Conservation (phyloP, 1,139 yeast species). For the Zygoascus hellenicus region DNA sequence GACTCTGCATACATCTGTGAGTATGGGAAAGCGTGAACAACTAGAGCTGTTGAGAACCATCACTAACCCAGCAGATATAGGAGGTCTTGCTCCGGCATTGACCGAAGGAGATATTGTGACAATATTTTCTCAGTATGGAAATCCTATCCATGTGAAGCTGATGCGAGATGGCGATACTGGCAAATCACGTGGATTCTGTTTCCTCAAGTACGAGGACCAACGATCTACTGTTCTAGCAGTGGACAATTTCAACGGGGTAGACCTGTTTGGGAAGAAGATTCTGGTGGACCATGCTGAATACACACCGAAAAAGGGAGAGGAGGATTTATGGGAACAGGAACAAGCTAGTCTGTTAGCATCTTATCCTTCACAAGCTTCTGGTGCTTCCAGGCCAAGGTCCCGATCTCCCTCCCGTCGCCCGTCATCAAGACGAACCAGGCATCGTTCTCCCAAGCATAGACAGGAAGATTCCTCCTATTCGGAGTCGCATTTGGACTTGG, state of each 20-base stretch:
- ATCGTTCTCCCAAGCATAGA: slow-evolving; percentile 1
- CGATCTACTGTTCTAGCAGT: slow-evolving; percentile 79
- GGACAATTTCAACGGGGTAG: slow-evolving; percentile 77
- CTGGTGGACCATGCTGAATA: slow-evolving; percentile 76
- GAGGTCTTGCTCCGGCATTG: slow-evolving; percentile 60
- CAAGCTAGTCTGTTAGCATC: slow-evolving; percentile 11
- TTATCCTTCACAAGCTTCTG: slow-evolving; percentile 3
- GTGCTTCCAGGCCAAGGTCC: slow-evolving; percentile 6
- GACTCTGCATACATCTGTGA: slow-evolving; percentile 57
- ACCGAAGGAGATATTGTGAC: slow-evolving; percentile 70
- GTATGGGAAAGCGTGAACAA: too few relatives aligned
- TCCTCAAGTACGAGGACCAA: slow-evolving; percentile 76
- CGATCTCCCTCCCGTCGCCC: slow-evolving; percentile 5
- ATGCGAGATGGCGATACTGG: slow-evolving; percentile 67
- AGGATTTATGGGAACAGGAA: slow-evolving; percentile 18
- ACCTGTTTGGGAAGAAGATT: slow-evolving; percentile 51
- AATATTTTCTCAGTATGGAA: slow-evolving; percentile 85
- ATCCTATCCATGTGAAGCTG: slow-evolving; percentile 71
- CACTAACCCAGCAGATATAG: slow-evolving; percentile 40
- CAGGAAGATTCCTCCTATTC: slow-evolving; percentile 1
- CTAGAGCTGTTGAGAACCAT: neutral
- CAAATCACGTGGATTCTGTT: slow-evolving; percentile 71
- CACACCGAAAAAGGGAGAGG: slow-evolving; percentile 49
- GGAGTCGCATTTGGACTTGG: slow-evolving; percentile 15
- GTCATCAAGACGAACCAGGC: slow-evolving; percentile 1